Base-by-base conservation (phyloP, 176 grass and related monocot species). In the Carex parvula region DNA sequence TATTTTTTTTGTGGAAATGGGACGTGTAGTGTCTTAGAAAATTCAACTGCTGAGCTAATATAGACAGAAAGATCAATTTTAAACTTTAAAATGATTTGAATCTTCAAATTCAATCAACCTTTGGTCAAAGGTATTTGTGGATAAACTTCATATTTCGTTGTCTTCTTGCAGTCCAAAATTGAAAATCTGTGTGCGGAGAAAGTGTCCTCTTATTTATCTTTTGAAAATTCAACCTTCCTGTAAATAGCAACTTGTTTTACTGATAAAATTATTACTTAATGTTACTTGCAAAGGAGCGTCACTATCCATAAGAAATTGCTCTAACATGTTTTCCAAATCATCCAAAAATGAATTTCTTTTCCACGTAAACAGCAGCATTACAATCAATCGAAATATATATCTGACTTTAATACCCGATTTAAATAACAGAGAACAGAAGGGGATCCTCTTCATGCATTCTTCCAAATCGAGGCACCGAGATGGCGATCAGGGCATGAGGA, bases 381-480 rank as follows among this genome's bases (percentile, higher is more conserved):
- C 10, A 74, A 21, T 53, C 52, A 52, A 52, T 3, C 1, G 3
- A 50, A 74, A 9, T 26, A 14, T 12, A 24, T 26, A 22, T 74
- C 11, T 52, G n/a, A 4, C 20, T 29, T 29, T 53, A 50, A 29
- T 16, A 52, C 18, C 70, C 70, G 2, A 70, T 68, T 16, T 60
- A 50, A 50, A 50, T 50, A 66, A 14, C 66, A 92, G 87, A 92
- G 90, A 72, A 84, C 80, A 46, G 85, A 92, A 84, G 84, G 87
- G 55, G 87, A 86, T 71, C 87, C 90, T 57, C 84, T 89, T 60
- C 87, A 83, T 48, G 87, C 88, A 53, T 89, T 82, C 59, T 84
- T 87, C 65, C 87, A 92, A 56, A 68, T 89, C 14, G 90, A 92
- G 76, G 84, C 90, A 3, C 88, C 84, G 9, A 82, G 90, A 57